Evolutionary conservation across 2,329 filamentous ascomycete genomes (phyloP).

Genomic region (Aspergillus amoenus): DNA sequence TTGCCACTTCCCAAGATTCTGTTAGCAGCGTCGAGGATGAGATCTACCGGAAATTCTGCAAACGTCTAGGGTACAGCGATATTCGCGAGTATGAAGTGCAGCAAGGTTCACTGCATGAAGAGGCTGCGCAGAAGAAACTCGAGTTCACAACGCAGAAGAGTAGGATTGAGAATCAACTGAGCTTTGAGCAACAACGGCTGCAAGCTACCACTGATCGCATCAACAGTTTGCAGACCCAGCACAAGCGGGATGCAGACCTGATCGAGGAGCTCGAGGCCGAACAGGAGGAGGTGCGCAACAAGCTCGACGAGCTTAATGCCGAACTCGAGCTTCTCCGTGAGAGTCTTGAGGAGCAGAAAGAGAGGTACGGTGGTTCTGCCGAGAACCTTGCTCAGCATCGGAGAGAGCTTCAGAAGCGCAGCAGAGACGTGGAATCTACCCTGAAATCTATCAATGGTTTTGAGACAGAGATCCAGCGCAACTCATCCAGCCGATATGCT

Average conservation of each 20-base stretch:
- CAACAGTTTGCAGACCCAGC: conserved; percentile 63
- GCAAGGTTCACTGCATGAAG: conserved; percentile 88
- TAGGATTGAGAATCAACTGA: conserved; percentile 60
- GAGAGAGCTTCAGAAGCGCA: conserved; percentile 77
- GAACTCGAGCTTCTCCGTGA: conserved; percentile 76
- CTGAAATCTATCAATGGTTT: conserved; percentile 73
- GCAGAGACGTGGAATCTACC: conserved; percentile 74
- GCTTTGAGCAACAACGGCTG: conserved; percentile 69
- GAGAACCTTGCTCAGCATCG: conserved; percentile 77
- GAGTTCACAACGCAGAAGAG: conserved; percentile 79
- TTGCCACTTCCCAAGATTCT: conserved; percentile 59
- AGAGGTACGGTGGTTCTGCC: conserved; percentile 66
- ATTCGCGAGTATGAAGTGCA: conserved; percentile 93
- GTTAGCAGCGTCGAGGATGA: conserved; percentile 84
- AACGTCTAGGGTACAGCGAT: conserved; percentile 78
- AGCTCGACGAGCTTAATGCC: conserved; percentile 69
- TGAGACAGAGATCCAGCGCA: conserved; percentile 84
- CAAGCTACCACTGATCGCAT: conserved; percentile 70
- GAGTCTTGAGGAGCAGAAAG: conserved; percentile 66
- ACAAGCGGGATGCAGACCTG: conserved; percentile 65
- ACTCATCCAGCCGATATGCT: conserved; percentile 78
- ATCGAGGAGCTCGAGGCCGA: conserved; percentile 70
- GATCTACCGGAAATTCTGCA: conserved; percentile 82
- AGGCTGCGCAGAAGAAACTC: conserved; percentile 80
- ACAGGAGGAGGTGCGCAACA: conserved; percentile 71